These are phyloP conservation scores for Cercospora sp. DNA, from an alignment of 2,329 filamentous ascomycete species.

Conservation along the genomic window DNA sequence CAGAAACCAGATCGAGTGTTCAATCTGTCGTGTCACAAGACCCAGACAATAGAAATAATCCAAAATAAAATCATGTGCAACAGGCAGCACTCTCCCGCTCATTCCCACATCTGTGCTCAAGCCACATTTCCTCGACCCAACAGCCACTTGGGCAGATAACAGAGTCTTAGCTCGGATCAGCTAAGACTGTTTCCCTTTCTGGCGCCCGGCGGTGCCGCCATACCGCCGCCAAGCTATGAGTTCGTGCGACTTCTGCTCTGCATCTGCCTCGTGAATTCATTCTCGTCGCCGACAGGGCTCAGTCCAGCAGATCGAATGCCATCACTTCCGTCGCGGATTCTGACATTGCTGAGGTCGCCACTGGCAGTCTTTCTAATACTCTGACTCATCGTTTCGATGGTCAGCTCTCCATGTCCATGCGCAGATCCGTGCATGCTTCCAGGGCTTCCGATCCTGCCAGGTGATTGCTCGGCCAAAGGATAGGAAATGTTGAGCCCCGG, in stretches of 20 bases:
- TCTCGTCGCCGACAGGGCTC: conserved; percentile 33
- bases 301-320: conserved; percentile 37
- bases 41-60: neutral
- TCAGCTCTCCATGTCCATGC: conserved; percentile 64
- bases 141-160: neutral
- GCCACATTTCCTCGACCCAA: neutral
- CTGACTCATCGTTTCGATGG: conserved; percentile 92
- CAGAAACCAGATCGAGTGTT: neutral
- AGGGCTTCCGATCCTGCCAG: conserved; percentile 22
- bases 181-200: neutral
- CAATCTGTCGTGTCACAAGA: neutral
- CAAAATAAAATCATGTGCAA: neutral
- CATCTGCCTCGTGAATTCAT: conserved; percentile 17
- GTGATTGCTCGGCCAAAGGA: conserved; percentile 25
- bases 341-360: conserved; percentile 62
- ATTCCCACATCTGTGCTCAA: neutral
- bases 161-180: neutral
- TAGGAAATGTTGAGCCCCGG: conserved; percentile 53
- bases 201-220: neutral
- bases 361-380: conserved; percentile 82
- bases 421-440: conserved; percentile 38
- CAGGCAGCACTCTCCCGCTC: neutral
- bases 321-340: conserved; percentile 10
- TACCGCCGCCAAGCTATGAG: conserved; percentile 21
- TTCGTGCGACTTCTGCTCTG: conserved; percentile 32